Base-by-base conservation (phyloP, 352 stramenopile genomes). In the Peronospora belbahrii region DNA sequence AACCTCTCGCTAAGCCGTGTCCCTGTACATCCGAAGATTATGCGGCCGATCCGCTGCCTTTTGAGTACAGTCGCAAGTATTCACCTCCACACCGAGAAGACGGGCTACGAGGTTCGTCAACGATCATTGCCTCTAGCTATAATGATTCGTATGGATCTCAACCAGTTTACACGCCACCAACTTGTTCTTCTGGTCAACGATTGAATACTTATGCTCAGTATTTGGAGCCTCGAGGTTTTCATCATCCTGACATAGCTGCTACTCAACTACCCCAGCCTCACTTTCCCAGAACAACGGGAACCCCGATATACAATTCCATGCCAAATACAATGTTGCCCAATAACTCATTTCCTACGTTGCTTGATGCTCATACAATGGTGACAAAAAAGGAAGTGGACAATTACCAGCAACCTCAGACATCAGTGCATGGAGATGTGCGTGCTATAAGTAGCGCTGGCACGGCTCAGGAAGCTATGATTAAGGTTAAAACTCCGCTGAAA, bases 401-500 rank as follows among this genome's bases (percentile, higher is more conserved):
- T 28, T 71, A 66, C 34, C 40, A 50, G 7, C 52, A 52, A 25
- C 27, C 60, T 6, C 56, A 56, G 25, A 42, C 63, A 19, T 31
- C 52, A 10, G 41, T 57, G 3, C 50, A 56, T 10, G 39, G 23
- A 13, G 50, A 57, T 18, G 39, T 47, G 5, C 28, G 30, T 7
- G 59, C 48, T 20, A 44, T 15, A 15, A 19, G 0, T 35, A 59
- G 61, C 23, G 39, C 52, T 2, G 63, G 65, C 14, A 64, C 78
- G 3, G 52, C 61, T 0, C 76, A 88, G 42, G 80, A 92, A 52
- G 77, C 77, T 11, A 80, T 92, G 68, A 89, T 92, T 72, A 89
- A 89, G 57, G 75, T 92, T 36, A 91, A 88, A 60, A 90, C 83
- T 4, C 65, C 70, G 22, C 55, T 94, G 11, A 88, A 91, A 52